Conservation (phyloP, 768 basidiomycete genomes). For the Psilocybe cubensis region DNA sequence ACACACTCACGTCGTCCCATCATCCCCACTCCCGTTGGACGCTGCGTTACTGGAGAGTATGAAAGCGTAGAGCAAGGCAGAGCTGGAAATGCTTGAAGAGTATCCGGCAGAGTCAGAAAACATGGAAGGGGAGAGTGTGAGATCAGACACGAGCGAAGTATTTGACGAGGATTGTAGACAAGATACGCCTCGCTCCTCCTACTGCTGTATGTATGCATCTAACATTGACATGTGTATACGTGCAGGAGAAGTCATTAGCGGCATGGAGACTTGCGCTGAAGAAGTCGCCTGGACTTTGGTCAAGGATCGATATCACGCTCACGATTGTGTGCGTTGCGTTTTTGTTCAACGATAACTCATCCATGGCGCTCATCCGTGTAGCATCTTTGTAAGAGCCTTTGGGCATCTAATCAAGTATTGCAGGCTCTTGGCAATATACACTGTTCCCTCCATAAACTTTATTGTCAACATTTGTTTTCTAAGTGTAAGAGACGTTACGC, state of each 20-base stretch:
- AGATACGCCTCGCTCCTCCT: conserved; percentile 28
- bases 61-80: conserved; percentile 70
- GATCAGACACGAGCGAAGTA: conserved; percentile 91
- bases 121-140: conserved; percentile 92
- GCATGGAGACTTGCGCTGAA: conserved; percentile 85
- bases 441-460: too few species aligned
- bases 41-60: conserved; percentile 56
- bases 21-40: conserved; percentile 51
- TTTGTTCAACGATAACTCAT: conserved; percentile 89
- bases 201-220: not conserved
- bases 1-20: conserved; percentile 54
- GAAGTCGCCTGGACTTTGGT: conserved; percentile 92
- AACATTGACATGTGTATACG: not conserved
- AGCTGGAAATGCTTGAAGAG: conserved; percentile 76
- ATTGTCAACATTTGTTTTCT: too few species aligned
- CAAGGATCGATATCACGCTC: conserved; percentile 91
- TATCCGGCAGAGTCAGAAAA: conserved; percentile 85
- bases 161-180: conserved; percentile 88
- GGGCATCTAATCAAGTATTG: too few species aligned
- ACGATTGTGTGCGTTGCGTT: conserved; percentile 88
- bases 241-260: conserved; percentile 76
- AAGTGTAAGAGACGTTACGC: too few species aligned
- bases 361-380: too few species aligned
- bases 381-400: too few species aligned
- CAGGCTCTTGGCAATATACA: too few species aligned